phyloP scores from a whole-genome alignment of 2,329 filamentous ascomycete species.

The Sclerotinia nivalis region DNA sequence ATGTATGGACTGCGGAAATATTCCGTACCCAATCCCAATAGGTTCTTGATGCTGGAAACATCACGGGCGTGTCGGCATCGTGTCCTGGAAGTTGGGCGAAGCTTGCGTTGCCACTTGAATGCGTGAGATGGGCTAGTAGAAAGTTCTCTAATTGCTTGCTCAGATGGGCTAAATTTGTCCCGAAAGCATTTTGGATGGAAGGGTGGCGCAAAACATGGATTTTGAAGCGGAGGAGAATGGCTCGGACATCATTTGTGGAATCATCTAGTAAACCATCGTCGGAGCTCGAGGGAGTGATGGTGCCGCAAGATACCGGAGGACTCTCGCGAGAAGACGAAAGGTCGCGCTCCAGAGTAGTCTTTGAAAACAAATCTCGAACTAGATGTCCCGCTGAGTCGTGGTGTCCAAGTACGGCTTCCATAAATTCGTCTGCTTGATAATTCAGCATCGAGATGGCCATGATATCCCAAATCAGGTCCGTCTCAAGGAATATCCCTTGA shows the following conservation, averaged over 20 bases:
- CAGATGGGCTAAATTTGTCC: background rate
- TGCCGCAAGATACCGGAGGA: background rate
- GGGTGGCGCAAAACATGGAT: background rate
- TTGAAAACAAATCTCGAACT: background rate
- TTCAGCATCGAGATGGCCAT: conserved; percentile 13
- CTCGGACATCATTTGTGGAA: background rate
- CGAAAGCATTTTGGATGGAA: background rate
- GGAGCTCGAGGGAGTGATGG: background rate
- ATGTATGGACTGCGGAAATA: conserved; percentile 13
- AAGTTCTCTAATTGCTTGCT: background rate
- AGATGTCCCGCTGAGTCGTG: too few species aligned
- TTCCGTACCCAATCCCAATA: conserved; percentile 8
- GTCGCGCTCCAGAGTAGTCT: background rate
- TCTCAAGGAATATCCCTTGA: background rate
- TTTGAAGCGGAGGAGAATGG: background rate
- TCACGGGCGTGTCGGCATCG: background rate
- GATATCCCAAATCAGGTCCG: background rate
- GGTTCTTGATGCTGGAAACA: background rate
- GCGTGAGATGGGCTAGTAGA: background rate
- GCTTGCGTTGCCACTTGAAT: background rate
- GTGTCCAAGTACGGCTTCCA: conserved; percentile 1
- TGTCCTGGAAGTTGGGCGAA: background rate
- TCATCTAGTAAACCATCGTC: background rate
- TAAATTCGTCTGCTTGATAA: conserved; percentile 14
- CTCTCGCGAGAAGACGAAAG: background rate